Base-by-base conservation (phyloP, 2,329 filamentous ascomycete genomes). In the Colletotrichum melonis region DNA sequence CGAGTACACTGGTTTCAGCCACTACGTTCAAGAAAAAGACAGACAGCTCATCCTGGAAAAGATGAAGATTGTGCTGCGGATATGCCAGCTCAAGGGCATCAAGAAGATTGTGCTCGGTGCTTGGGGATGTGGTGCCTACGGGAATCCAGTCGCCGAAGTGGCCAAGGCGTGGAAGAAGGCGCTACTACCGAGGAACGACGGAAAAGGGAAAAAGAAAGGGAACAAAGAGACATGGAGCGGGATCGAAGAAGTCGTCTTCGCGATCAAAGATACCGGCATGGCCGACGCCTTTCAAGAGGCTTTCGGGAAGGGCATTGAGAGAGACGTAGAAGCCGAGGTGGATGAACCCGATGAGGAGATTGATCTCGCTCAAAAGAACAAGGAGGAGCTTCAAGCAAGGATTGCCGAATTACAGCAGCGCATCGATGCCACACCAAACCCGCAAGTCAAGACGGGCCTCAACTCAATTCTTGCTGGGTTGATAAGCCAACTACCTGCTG, bases 41-140 rank as follows among this genome's bases (percentile, higher is more conserved):
- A 82, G 87, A 1, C 88, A 89, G 52, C 74, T 88, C 9, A 86
- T 86, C 0, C 76, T 85, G 30, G 80, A 81, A 7, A 92, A 92
- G 80, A 92, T 93, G 86, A 83, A 84, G 30, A 85, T 84, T 6
- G 89, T 92, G 1, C 77, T 92, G 79, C 83, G 89, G 1, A 86
- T 92, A 5, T 83, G 85, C 2, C 79, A 83, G 9, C 77, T 81
- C 1, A 86, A 85, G 70, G 86, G 87, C 0, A 83, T 83, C 4
- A 83, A 81, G 49, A 86, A 82, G 68, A 76, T 92, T 0, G 88
- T 93, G 0, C 82, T 92, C 0, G 91, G 91, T 0, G 90, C 91
- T 0, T 92, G 90, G 90, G 91, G 91, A 0, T 92, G 90, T 73
- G 91, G 91, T 3, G 89, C 89, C 0, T 90, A 91, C 70, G 90